These are phyloP conservation scores for Nicotiana noctiflora DNA, from an alignment of 257 asterid species.

Conservation along the genomic window DNA sequence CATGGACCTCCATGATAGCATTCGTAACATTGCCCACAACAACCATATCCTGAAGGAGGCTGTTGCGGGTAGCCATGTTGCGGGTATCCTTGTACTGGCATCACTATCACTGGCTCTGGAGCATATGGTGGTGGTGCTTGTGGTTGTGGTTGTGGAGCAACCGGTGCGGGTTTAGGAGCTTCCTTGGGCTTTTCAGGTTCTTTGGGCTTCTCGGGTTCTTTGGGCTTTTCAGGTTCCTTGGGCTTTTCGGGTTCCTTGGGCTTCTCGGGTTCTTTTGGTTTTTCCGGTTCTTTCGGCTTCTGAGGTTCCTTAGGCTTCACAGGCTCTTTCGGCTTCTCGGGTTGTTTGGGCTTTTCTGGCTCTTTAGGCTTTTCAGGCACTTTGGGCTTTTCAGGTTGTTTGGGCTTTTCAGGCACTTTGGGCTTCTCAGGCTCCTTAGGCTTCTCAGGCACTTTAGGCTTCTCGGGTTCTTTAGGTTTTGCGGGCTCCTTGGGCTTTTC, in stretches of 20 bases:
- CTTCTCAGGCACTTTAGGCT: not conserved
- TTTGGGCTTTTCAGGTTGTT: not conserved
- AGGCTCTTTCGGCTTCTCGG: constrained; percentile 1
- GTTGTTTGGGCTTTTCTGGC: constrained; percentile 20
- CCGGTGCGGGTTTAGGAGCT: not conserved
- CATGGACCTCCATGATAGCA: constrained; percentile 21
- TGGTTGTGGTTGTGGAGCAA: not conserved
- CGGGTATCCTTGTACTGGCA: constrained; percentile 38
- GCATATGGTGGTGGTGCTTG: constrained; percentile 5
- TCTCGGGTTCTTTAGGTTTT: constrained; percentile 21
- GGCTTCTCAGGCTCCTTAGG: constrained; percentile 24
- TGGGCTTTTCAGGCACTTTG: not conserved
- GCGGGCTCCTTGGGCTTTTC: constrained; percentile 17
- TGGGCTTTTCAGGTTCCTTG: constrained; percentile 17
- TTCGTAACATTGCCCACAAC: constrained; percentile 29
- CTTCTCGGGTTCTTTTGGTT: not conserved
- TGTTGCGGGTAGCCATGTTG: constrained; percentile 19
- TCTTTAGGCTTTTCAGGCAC: constrained; percentile 25
- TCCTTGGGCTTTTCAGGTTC: constrained; percentile 22
- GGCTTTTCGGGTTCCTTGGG: constrained; percentile 16
- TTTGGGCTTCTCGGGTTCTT: constrained; percentile 10
- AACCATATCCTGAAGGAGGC: not conserved
- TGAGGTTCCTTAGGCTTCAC: constrained; percentile 11
- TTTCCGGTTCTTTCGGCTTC: not conserved
- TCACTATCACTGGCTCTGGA: constrained; percentile 19